A percentile compares a stretch with the other conserved stretches of the same genome.
phyloP scores from a whole-genome alignment of 441 rosid genomes.

The Gossypium gossypioides region DNA sequence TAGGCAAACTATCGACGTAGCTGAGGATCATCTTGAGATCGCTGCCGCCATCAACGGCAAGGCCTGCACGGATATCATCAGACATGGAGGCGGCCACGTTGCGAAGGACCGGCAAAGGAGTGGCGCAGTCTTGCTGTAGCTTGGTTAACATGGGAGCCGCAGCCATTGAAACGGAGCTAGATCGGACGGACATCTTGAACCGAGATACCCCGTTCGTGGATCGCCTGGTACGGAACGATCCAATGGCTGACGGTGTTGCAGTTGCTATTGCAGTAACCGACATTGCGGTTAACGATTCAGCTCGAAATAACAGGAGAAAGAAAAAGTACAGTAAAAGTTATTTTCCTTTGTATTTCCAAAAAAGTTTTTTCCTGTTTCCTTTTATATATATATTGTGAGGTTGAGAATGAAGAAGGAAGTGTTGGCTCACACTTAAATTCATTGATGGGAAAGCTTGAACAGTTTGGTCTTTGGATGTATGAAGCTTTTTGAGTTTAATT shows the following conservation, averaged over 20 bases:
- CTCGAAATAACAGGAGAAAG: constrained; percentile 4
- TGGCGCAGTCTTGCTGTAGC: constrained; percentile 52
- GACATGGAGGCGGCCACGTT: constrained; percentile 59
- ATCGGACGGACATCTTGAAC: constrained; percentile 39
- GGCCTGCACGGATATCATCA: constrained; percentile 64
- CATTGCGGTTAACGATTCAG: constrained; percentile 27
- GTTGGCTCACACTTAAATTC: neutral
- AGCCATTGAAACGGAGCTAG: constrained; percentile 30
- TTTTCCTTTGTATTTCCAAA: neutral
- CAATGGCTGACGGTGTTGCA: constrained; percentile 23
- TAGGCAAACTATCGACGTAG: constrained; percentile 64
- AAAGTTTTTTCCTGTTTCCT: neutral
- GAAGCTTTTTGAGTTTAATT: neutral
- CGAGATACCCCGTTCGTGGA: constrained; percentile 16
- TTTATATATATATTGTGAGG: constrained; percentile 8
- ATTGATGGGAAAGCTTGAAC: constrained; percentile 6
- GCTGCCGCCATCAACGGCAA: constrained; percentile 55
- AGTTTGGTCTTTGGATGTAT: neutral
- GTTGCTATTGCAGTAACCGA: constrained; percentile 21
- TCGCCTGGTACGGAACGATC: constrained; percentile 24
- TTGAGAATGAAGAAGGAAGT: constrained; percentile 11
- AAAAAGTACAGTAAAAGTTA: neutral
- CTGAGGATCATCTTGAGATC: constrained; percentile 78
- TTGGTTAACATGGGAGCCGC: constrained; percentile 47
- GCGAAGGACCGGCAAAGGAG: constrained; percentile 56